Percentiles rank a stretch among this genome's conserved stretches.
phyloP scores from a whole-genome alignment of 345 rosid genomes.

The Punica granatum region DNA sequence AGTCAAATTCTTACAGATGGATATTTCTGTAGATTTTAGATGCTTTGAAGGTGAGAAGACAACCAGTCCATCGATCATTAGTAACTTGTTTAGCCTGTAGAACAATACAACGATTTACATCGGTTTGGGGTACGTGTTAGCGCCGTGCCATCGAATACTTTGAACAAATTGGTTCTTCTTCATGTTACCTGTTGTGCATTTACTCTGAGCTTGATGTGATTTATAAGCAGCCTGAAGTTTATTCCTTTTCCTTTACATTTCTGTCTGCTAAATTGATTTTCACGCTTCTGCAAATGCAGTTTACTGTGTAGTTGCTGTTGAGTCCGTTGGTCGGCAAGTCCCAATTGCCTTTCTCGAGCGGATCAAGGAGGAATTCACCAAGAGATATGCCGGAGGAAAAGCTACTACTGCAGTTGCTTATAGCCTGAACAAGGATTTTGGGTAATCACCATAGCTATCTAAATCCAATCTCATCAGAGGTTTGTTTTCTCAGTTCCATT shows the following conservation, averaged over 20 bases:
- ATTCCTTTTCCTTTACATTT: background rate
- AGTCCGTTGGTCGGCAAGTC: constrained; percentile 45
- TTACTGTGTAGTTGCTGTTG: constrained; percentile 57
- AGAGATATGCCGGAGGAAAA: constrained; percentile 44
- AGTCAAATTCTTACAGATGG: background rate
- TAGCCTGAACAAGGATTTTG: constrained; percentile 44
- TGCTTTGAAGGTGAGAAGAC: background rate
- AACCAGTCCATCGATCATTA: background rate
- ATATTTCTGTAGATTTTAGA: background rate
- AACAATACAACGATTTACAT: background rate
- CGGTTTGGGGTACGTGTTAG: too few species aligned
- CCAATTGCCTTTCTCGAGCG: constrained; percentile 57
- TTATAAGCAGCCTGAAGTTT: background rate
- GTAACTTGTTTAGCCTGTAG: background rate
- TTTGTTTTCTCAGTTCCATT: background rate
- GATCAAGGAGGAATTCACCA: constrained; percentile 43
- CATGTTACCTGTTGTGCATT: background rate
- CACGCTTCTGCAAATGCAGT: constrained; percentile 25
- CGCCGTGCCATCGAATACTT: background rate
- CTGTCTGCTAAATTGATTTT: background rate
- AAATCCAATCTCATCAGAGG: background rate
- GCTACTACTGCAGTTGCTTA: constrained; percentile 42
- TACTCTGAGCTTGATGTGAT: too few species aligned
- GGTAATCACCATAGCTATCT: constrained; percentile 14
- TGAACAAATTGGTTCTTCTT: background rate